Percentiles rank a stretch among this genome's conserved stretches.
phyloP scores from a whole-genome alignment of 768 basidiomycete species.

The Kwoniella sp. region DNA sequence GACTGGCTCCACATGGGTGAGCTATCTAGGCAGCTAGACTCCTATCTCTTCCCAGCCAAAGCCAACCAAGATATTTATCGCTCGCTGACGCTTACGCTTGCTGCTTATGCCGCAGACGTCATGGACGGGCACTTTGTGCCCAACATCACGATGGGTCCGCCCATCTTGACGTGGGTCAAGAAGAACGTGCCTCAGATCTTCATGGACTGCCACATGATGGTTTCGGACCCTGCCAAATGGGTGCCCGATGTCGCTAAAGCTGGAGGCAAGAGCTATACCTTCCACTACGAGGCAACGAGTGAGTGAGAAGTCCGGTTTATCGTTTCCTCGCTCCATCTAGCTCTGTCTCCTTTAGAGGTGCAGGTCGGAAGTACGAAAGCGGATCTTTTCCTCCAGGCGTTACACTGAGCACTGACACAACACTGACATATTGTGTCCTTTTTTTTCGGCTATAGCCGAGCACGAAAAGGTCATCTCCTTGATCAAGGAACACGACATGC shows the following conservation, averaged over 20 bases:
- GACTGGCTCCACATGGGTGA: constrained; percentile 98
- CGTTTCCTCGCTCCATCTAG: too few relatives aligned
- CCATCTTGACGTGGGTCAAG: constrained; percentile 78
- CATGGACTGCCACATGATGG: constrained; percentile 99
- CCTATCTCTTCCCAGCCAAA: too few relatives aligned
- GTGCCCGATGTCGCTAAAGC: constrained; percentile 93
- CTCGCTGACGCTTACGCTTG: constrained; percentile 2
- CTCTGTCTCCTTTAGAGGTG: too few relatives aligned
- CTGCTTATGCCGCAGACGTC: constrained; percentile 65
- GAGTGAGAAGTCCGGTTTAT: constrained; percentile 45
- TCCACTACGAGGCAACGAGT: constrained; percentile 94
- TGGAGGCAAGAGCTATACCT: constrained; percentile 91
- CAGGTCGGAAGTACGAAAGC: too few relatives aligned
- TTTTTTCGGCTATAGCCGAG: constrained; percentile 34
- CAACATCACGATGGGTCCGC: constrained; percentile 97
- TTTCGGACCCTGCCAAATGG: constrained; percentile 92
- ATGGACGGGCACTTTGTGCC: constrained; percentile 99
- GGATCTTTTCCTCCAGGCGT: not conserved
- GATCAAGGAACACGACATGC: constrained; percentile 84
- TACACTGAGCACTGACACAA: not conserved
- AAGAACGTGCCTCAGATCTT: constrained; percentile 91
- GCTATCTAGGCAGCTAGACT: constrained; percentile 24
- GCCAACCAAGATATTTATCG: too few relatives aligned
- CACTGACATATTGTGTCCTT: too few relatives aligned
- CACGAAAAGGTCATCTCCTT: constrained; percentile 69